Base-by-base conservation (phyloP, 2,329 filamentous ascomycete species). In the Diplodia mutila region DNA sequence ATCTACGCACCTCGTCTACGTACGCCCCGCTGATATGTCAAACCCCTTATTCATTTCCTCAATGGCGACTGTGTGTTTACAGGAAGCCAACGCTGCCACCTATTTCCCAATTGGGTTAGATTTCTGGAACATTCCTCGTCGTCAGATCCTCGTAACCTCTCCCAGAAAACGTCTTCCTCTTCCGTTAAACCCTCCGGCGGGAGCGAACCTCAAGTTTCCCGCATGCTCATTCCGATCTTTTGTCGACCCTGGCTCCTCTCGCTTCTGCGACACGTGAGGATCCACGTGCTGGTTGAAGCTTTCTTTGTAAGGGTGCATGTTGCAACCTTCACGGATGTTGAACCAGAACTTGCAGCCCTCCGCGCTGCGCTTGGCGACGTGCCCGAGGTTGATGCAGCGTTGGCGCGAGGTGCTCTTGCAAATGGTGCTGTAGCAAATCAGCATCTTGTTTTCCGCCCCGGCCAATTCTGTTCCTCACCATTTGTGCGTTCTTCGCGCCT, bases 281-380 rank as follows among this genome's bases (percentile, higher is more conserved):
- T 39, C 46, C 21, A 25, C 34, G 8, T 61, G 23, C 12, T 46
- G 16, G 37, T 48, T 61, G 55, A 61, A 61, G 7, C 55, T 34
- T 7, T 61, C 55, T n/a, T 25, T 39, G 37, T 61, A 61, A 11
- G 37, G 55, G 18, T 61, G 55, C 8, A 46, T 14, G 16, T 48
- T 23, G 25, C 55, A 61, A 2, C 55, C 37, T 14, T 61, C 55
- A 12, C 37, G 55, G 37, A 32, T 25, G 25, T 46, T 61, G 55
- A 61, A 61, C 55, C 37, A 61, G 39, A 61, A 61, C 21, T 61
- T 61, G 39, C 34, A 61, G 55, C 37, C 55, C 4, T 37, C 12
- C 23, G 55, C 37, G 18, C 23, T 46, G 37, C 55, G 46, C 9
- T 59, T 59, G 37, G 55, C 55, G 23, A 59, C 23, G 23, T 59